phyloP scores from a whole-genome alignment of 2,329 filamentous ascomycete species.

The Aspergillus aculeatinus region DNA sequence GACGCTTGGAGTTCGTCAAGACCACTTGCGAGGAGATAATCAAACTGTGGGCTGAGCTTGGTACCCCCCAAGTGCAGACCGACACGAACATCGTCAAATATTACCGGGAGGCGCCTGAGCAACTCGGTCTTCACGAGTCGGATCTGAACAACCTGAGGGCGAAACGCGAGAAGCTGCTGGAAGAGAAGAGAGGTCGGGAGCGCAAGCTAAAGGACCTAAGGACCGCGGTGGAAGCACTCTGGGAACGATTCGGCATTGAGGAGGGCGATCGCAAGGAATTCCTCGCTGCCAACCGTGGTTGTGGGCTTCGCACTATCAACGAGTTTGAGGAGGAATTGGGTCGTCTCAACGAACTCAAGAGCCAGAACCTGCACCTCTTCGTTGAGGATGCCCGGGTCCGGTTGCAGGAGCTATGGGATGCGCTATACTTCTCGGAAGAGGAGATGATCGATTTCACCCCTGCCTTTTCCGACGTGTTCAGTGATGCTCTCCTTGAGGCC shows the following conservation, averaged over 20 bases:
- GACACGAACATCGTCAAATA: conserved; percentile 83
- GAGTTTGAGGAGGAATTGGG: conserved; percentile 91
- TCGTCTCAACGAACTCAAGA: conserved; percentile 86
- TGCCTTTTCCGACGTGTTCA: conserved; percentile 95
- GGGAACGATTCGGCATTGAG: conserved; percentile 83
- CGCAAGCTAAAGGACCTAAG: conserved; percentile 74
- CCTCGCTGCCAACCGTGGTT: conserved; percentile 82
- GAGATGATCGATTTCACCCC: conserved; percentile 99
- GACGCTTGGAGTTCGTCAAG: conserved; percentile 73
- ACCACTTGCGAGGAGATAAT: conserved; percentile 80
- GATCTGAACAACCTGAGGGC: conserved; percentile 71
- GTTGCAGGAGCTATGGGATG: conserved; percentile 93
- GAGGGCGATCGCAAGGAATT: conserved; percentile 81
- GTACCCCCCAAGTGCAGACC: conserved; percentile 89
- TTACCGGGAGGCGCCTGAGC: conserved; percentile 87
- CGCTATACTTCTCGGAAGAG: conserved; percentile 90
- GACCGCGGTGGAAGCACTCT: conserved; percentile 76
- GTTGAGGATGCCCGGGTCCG: conserved; percentile 90
- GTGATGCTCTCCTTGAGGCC: conserved; percentile 88
- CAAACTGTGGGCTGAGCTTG: conserved; percentile 91
- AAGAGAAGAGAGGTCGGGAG: conserved; percentile 87
- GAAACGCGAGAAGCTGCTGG: conserved; percentile 77
- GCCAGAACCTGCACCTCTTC: conserved; percentile 91
- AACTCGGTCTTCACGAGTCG: conserved; percentile 86
- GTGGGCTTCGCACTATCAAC: conserved; percentile 86